Base-by-base conservation (phyloP, 1,284 basidiomycete genomes). In the Golubevia sp. region DNA sequence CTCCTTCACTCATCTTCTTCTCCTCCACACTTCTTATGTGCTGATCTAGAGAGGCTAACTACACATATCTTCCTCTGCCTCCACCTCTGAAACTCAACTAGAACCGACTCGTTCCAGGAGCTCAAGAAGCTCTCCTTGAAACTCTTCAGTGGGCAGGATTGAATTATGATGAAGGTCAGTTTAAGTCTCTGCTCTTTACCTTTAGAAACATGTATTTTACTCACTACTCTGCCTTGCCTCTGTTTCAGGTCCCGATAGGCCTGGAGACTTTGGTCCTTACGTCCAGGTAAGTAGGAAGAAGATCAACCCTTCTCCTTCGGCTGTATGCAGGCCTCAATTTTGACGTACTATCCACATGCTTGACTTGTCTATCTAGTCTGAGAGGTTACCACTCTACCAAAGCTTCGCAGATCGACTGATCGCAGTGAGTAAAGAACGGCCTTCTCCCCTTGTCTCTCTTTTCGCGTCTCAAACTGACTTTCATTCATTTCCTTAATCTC, bases 141-240 rank as follows among this genome's bases (percentile, higher is more conserved):
- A 90, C 91, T 1, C 85, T 99, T 55, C 88, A 89, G 27, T 99
- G 97, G 97, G 92, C 94, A n/a, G 93, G 94, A 2, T 84, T 99
- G 26, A 87, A 92, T 3, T 97, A 92, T 82, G 94, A 98, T 82
- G 92, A 92, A 85, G 96, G 96, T 91, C 67, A 63, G 85, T 56
- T 53, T 7, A 56, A 65, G 0, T 26, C 1, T 51, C 44, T 13
- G 50, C n/a, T n/a, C 20, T 26, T 15, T n/a, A n/a, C n/a, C n/a
- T n/a, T n/a, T n/a, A n/a, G n/a, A n/a, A n/a, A n/a, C n/a, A n/a
- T n/a, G n/a, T n/a, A n/a, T n/a, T n/a, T n/a, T n/a, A n/a, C n/a
- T n/a, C n/a, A n/a, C n/a, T n/a, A n/a, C n/a, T n/a, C n/a, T n/a
- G n/a, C 20, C 20, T 49, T 49, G 48, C 20, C 48, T 49, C 18